Evolutionary conservation across 257 asterid genomes (phyloP).

Genomic region (Catharanthus roseus): DNA sequence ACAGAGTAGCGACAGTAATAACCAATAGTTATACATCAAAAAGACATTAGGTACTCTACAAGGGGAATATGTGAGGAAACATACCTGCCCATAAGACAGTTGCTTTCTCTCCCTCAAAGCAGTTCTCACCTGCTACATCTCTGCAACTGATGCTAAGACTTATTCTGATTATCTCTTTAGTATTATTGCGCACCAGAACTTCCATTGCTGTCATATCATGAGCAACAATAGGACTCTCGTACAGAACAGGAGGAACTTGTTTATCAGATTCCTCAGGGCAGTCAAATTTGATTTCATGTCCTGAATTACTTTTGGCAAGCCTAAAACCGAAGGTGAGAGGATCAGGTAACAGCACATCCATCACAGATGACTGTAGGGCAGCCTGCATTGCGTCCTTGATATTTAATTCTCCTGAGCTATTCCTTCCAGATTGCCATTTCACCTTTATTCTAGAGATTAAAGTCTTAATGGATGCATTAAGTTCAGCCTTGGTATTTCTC

Average conservation of each 20-base stretch:
- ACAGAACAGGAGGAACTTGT: constrained; percentile 16
- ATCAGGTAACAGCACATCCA: constrained; percentile 95
- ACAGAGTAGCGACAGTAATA: background rate
- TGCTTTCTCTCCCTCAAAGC: constrained; percentile 80
- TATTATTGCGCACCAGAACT: constrained; percentile 92
- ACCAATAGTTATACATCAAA: background rate
- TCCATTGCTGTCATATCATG: constrained; percentile 83
- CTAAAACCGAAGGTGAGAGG: constrained; percentile 96
- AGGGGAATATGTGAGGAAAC: constrained; percentile 13
- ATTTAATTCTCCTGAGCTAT: constrained; percentile 90
- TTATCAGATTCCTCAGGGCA: constrained; percentile 31
- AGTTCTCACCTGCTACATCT: constrained; percentile 98
- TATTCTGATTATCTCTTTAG: constrained; percentile 63
- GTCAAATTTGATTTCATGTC: constrained; percentile 17
- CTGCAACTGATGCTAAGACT: constrained; percentile 77
- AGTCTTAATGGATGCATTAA: constrained; percentile 69
- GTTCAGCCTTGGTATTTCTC: constrained; percentile 71
- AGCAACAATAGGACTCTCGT: constrained; percentile 50
- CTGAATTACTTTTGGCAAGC: constrained; percentile 42
- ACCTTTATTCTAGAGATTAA: constrained; percentile 86
- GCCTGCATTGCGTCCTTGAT: constrained; percentile 88
- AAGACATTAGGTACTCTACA: background rate
- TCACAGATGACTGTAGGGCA: constrained; percentile 90
- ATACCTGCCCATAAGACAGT: constrained; percentile 97
- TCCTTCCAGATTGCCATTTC: constrained; percentile 98